Conservation (phyloP, 176 grass and related monocot species). For the Typha latifolia region DNA sequence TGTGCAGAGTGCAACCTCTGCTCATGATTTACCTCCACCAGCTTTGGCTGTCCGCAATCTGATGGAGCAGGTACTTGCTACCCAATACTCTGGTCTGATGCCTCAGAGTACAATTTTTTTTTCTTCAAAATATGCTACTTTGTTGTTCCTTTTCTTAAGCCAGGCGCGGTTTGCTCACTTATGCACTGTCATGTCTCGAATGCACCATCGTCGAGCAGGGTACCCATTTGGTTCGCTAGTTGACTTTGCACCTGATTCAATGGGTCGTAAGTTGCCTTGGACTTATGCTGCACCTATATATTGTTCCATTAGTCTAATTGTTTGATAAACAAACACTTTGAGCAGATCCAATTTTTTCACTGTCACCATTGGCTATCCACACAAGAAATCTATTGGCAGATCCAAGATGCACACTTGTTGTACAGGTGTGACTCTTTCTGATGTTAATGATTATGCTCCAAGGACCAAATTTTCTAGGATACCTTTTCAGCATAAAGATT, state of each 20-base stretch:
- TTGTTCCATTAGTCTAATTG: too few relatives aligned
- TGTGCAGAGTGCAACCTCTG: slow-evolving; percentile 88
- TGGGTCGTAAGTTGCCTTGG: slow-evolving; percentile 69
- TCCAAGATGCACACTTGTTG: slow-evolving; percentile 92
- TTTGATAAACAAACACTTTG: not conserved
- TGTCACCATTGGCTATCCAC: slow-evolving; percentile 92
- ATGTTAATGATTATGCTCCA: not conserved
- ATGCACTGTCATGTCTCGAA: slow-evolving; percentile 91
- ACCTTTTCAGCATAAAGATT: not conserved
- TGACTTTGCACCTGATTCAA: slow-evolving; percentile 84
- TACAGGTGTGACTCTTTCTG: slow-evolving; percentile 47
- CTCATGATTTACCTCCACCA: slow-evolving; percentile 80
- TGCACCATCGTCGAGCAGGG: slow-evolving; percentile 84
- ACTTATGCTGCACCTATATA: not conserved
- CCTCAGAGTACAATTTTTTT: too few relatives aligned
- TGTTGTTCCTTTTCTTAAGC: slow-evolving; percentile 10
- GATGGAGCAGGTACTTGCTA: slow-evolving; percentile 70
- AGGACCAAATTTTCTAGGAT: not conserved
- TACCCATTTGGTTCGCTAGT: slow-evolving; percentile 98
- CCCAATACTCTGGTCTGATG: not conserved
- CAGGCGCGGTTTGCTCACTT: slow-evolving; percentile 92
- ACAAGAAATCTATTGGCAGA: slow-evolving; percentile 88
- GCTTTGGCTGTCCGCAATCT: slow-evolving; percentile 92
- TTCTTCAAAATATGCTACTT: not conserved
- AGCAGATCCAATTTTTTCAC: slow-evolving; percentile 92